Evolutionary conservation across 1,139 yeast genomes (phyloP).

Genomic region (Yamadazyma triangularis): DNA sequence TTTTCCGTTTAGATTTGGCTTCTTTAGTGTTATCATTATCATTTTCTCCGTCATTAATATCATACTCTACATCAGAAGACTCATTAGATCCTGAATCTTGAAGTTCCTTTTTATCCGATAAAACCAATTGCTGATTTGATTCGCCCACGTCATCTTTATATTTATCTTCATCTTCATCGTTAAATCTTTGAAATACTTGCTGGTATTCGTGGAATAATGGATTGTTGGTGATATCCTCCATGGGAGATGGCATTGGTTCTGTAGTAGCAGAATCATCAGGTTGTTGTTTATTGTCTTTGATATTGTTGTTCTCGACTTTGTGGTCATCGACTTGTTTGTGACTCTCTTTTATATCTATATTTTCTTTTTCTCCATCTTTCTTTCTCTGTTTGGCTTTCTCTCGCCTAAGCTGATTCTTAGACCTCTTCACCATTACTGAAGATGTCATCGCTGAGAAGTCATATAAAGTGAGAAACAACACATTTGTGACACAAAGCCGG

Average conservation of each 20-base stretch:
- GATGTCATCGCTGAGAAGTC: no score
- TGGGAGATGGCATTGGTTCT: background rate
- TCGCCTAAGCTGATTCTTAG: conserved; percentile 62
- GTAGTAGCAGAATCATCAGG: no score
- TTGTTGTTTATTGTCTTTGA: no score
- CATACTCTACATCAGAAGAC: conserved; percentile 4
- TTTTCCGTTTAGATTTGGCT: conserved; percentile 37
- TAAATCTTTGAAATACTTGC: conserved; percentile 2
- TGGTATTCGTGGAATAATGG: conserved; percentile 2
- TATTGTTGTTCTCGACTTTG: background rate
- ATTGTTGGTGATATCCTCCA: background rate
- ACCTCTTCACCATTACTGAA: conserved; percentile 34
- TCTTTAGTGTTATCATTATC: conserved; percentile 1
- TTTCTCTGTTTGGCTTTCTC: conserved; percentile 54
- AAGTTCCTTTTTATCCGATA: background rate
- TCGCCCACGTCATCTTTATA: no score
- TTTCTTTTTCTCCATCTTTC: conserved; percentile 11
- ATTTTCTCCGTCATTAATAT: background rate
- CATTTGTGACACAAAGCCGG: no score
- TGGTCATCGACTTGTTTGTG: background rate
- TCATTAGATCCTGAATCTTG: background rate
- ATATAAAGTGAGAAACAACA: no score
- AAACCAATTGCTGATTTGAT: background rate
- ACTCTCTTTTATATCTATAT: conserved; percentile 1
- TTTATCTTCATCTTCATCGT: conserved; percentile 1